Base-by-base conservation (phyloP, 345 rosid species). In the Camelina hispida region DNA sequence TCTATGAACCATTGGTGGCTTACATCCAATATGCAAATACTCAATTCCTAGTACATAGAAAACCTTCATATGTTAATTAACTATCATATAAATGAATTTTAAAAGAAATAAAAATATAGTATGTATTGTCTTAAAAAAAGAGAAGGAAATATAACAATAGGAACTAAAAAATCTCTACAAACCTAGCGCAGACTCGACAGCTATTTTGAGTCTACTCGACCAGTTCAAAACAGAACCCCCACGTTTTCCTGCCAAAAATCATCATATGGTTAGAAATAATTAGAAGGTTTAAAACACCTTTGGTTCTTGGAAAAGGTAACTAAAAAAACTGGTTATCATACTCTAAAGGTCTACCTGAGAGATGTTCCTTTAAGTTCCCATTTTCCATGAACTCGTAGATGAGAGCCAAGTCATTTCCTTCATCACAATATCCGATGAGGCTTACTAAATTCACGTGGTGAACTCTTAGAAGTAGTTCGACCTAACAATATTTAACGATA, bases 311-410 rank as follows among this genome's bases (percentile, higher is more conserved):
- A 28, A 23, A n/a, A 28, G 28, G 8, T 48, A 14, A 9, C 16
- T 32, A 6, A 60, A 60, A 13, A 13, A 6, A 2, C 14, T 3
- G 59, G 18, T 7, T 22, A 3, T 30, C 17, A 18, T 1, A 18
- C 12, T 32, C 9, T 46, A 37, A 60, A 0, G 15, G 28, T 12
- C 42, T 50, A 66, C 88, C 88, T 71, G 72, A 80, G 40, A 86
- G 70, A 80, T 77, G 79, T 18, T 78, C 71, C 34, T 15, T 76
- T 46, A 86, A 53, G 72, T 80, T 83, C 7, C 87, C 87, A 13
- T 55, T 56, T 38, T 77, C 83, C 88, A 87, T 83, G 77, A 78
- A 80, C 78, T 83, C 88, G 23, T 87, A 85, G 52, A 86, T 55
- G 16, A 86, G 81, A 53, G 75, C 84, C 44, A 75, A 69, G 44